Percentiles rank a stretch among this genome's conserved stretches.
These are phyloP conservation scores for Sphagnum fallax DNA, from an alignment of 228 moss, liverwort and hornwort species.

Conservation along the genomic window DNA sequence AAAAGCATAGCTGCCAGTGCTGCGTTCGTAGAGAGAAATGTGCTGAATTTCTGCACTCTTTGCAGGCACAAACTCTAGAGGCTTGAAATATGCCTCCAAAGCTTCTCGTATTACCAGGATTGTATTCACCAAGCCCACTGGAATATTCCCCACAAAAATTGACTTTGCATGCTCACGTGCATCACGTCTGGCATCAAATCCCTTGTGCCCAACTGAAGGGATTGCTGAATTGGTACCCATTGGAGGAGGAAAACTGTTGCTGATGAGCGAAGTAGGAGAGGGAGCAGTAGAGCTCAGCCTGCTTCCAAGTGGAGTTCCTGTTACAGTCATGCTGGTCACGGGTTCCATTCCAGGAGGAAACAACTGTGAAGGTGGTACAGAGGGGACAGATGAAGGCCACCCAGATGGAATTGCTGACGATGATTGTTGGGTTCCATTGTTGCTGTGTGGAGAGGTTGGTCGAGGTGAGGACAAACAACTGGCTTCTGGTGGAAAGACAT, in stretches of 20 bases:
- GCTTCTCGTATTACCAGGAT: neutral
- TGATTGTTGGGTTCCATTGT: neutral
- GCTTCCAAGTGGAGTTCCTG: neutral
- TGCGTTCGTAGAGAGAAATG: slow-evolving; percentile 4
- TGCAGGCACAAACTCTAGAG: slow-evolving; percentile 11
- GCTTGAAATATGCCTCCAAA: slow-evolving; percentile 1
- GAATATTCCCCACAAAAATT: slow-evolving; percentile 11
- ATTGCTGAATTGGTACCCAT: neutral
- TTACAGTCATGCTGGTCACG: neutral
- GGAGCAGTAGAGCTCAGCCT: neutral
- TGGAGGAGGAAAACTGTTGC: neutral
- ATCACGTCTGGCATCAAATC: neutral
- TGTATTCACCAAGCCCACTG: slow-evolving; percentile 1
- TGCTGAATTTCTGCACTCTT: slow-evolving; percentile 3
- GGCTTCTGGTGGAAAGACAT: neutral
- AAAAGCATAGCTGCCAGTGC: slow-evolving; percentile 4
- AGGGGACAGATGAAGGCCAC: neutral
- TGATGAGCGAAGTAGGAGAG: neutral
- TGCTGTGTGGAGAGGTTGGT: neutral
- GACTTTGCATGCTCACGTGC: slow-evolving; percentile 6
- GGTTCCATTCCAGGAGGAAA: slow-evolving; percentile 5
- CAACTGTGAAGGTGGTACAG: neutral
- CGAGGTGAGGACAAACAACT: neutral
- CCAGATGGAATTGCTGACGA: neutral
- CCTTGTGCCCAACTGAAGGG: neutral